phyloP scores from a whole-genome alignment of 2,329 filamentous ascomycete genomes.

The Rhynchosporium agropyri region DNA sequence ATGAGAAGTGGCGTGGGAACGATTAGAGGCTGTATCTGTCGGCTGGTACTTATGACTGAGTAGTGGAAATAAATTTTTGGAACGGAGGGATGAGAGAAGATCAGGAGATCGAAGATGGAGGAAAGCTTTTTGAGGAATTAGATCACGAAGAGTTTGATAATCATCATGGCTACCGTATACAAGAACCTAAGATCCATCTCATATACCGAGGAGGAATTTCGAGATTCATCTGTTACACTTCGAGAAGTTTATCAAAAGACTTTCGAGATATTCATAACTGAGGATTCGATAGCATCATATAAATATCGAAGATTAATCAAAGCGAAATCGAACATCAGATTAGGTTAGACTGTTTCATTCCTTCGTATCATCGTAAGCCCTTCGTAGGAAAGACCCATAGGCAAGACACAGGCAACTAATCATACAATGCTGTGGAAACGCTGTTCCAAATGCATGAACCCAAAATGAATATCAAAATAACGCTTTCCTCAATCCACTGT shows the following conservation, averaged over 20 bases:
- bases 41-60: not conserved
- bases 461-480: not conserved
- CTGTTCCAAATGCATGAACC: not conserved
- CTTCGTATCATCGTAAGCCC: not conserved
- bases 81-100: not conserved
- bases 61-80: not conserved
- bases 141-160: not conserved
- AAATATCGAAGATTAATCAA: not conserved
- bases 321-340: not conserved
- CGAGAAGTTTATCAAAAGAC: not conserved
- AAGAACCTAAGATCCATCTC: not conserved
- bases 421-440: not conserved
- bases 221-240: not conserved
- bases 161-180: not conserved
- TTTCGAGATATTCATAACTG: not conserved
- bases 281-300: not conserved
- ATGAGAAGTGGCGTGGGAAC: not conserved
- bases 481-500: not conserved
- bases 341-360: not conserved
- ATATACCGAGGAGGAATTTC: not conserved
- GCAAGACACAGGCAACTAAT: conserved; percentile 3
- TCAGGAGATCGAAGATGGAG: conserved; percentile 1
- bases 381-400: not conserved
- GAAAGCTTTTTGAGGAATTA: not conserved
- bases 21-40: not conserved